Evolutionary conservation across 2,329 filamentous ascomycete species (phyloP), one percentile per base, ranked within the genome.

Genomic region (Aspergillus ochraceus): DNA sequence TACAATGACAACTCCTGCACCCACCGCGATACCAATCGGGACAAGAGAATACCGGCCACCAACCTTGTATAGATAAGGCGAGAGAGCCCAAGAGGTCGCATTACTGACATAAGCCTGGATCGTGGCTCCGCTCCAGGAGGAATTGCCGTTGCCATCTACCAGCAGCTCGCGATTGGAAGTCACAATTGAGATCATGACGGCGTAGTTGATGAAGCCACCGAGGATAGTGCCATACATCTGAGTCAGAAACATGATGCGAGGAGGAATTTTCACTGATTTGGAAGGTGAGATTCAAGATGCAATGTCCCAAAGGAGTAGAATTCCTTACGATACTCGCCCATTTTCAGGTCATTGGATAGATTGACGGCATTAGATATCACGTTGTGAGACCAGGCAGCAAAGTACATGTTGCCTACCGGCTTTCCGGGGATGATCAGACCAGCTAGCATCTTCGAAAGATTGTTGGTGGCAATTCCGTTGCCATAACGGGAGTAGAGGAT

Each of bases 211-310:
- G 54, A 80, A 81, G 0, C 78, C 83, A 8, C 84, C 84, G 0
- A 86, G 72, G 1, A 86, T 65, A 0, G 83, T 85, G 17, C 82
- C 84, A 62, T 83, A 85, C 4, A 85, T 75, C 36, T 86, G 84
- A 0, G 82, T 85, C 5, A 79, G 64, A 63, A 86, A 85, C 83
- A 85, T 85, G 53, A 79, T 69, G 0, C 81, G 79, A 2, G 81
- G 83, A 1, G 83, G 81, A 6, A 86, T 82, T 63, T 86, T 86
- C 65, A 83, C 81, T 42, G 36, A 14, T 42, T 17, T n/a, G 17
- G 17, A n/a, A 36, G 14, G 6, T 42, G 36, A 42, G 36, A n/a
- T n/a, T 42, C 36, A 2, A 5, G 17, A 6, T 5, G 14, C 6
- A 8, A n/a, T n/a, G 17, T 8, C 5, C 17, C 2, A 6, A 14